Percentiles rank a stretch among this genome's conserved stretches.
These are phyloP conservation scores for Cryptococcus sp. DNA, from an alignment of 1,284 basidiomycete genomes.

Conservation along the genomic window DNA sequence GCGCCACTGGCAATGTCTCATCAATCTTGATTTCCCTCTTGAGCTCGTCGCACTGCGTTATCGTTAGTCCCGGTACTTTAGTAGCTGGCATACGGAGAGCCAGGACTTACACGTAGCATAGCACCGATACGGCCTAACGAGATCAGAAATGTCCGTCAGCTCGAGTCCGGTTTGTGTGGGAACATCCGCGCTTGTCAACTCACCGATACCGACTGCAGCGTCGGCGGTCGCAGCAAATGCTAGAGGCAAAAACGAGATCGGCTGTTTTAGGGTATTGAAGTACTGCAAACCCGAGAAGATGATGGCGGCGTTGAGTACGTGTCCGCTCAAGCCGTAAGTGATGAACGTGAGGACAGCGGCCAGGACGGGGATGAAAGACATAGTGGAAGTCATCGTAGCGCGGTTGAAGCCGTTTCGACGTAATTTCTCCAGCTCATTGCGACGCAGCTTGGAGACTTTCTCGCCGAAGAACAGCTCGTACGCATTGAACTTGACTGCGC, in stretches of 20 bases:
- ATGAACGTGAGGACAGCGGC: slow-evolving; percentile 75
- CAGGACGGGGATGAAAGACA: slow-evolving; percentile 63
- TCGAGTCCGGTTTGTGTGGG: neutral
- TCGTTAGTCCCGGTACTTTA: neutral
- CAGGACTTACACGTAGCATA: slow-evolving; percentile 57
- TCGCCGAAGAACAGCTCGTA: slow-evolving; percentile 62
- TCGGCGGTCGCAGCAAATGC: slow-evolving; percentile 56
- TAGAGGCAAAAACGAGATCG: slow-evolving; percentile 40
- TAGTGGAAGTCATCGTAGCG: slow-evolving; percentile 36
- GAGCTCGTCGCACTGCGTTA: slow-evolving; percentile 60
- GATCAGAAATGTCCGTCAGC: neutral
- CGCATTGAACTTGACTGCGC: slow-evolving; percentile 49
- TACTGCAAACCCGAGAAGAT: slow-evolving; percentile 74
- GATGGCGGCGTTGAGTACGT: slow-evolving; percentile 66
- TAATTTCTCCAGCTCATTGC: slow-evolving; percentile 57
- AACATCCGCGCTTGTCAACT: neutral
- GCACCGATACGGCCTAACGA: slow-evolving; percentile 57
- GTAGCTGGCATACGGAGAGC: neutral
- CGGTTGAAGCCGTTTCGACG: slow-evolving; percentile 42
- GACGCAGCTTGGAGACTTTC: slow-evolving; percentile 60
- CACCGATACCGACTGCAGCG: slow-evolving; percentile 62
- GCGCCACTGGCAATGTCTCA: slow-evolving; percentile 54
- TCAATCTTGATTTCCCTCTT: slow-evolving; percentile 60
- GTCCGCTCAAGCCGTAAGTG: slow-evolving; percentile 67
- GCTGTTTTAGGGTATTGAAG: slow-evolving; percentile 62